Evolutionary conservation across 106 monocot species (phyloP), one percentile per base, ranked within the genome.

Genomic region (Xerophyta viscosa): DNA sequence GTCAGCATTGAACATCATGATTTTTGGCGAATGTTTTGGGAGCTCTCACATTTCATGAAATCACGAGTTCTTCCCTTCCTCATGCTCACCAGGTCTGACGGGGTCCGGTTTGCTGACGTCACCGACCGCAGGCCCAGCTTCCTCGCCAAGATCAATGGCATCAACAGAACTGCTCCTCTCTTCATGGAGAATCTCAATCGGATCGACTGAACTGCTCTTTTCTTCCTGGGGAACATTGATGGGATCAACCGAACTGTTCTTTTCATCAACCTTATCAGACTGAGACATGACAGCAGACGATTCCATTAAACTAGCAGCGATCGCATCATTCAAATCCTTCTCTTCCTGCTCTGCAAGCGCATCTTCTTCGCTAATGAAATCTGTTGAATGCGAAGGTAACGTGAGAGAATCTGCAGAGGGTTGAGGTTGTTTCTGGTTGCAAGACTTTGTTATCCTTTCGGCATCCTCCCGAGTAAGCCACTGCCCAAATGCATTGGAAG

Each of bases 381-480:
- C 58, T 1, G 46, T 24, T 36, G 67, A 24, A 31, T 47, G 25
- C 14, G 51, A 36, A 28, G 27, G 17, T 1, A 9, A 24, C 10
- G 50, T n/a, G n/a, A n/a, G 36, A 15, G 69, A 27, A 8, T 44
- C 26, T 15, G 20, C 39, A 46, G 29, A 36, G 45, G 43, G 57
- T 9, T 33, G 17, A 26, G 58, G 39, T 21, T 60, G 41, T 24
- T 46, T 52, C 37, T 89, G 74, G 39, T 73, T 73, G 63, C 96
- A 89, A 0, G 96, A 85, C 37, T 67, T 67, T 48, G 73, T 85
- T 45, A 96, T 85, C 23, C 72, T 73, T 48, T 82, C 54, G 0
- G 96, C 96, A 74, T 96, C 96, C 8, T 96, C 94, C 2, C 84
- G 88, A 6, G 81, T 85, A 2, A 96, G 69, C 94, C 94, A 96